These are phyloP conservation scores for Microbotryum silenes-acaulis DNA, from an alignment of 1,284 basidiomycete genomes.

Conservation along the genomic window DNA sequence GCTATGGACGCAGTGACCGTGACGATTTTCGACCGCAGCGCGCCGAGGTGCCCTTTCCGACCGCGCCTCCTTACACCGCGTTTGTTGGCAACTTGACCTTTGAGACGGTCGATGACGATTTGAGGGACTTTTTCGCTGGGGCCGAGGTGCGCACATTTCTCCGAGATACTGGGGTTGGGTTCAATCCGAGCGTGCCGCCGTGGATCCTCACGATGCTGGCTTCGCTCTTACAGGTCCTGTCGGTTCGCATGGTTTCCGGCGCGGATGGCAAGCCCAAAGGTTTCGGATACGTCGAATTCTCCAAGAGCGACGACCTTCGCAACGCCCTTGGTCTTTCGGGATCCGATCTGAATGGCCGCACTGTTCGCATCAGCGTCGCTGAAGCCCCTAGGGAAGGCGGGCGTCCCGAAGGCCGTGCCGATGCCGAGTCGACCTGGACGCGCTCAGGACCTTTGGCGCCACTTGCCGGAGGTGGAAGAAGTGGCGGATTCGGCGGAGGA, in stretches of 20 bases:
- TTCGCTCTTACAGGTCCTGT: slow-evolving; percentile 53
- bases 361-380: slow-evolving; percentile 84
- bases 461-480: slow-evolving; percentile 29
- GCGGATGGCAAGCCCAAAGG: slow-evolving; percentile 84
- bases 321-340: slow-evolving; percentile 61
- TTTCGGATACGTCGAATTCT: slow-evolving; percentile 96
- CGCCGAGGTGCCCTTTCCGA: slow-evolving; percentile 91
- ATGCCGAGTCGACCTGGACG: slow-evolving; percentile 31
- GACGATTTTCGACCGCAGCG: slow-evolving; percentile 50
- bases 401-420: slow-evolving; percentile 24
- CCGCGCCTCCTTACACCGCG: slow-evolving; percentile 87
- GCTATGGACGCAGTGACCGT: slow-evolving; percentile 10
- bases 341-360: slow-evolving; percentile 64
- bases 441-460: slow-evolving; percentile 31
- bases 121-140: slow-evolving; percentile 67
- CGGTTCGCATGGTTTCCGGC: slow-evolving; percentile 86
- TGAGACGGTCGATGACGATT: slow-evolving; percentile 75
- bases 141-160: slow-evolving; percentile 31
- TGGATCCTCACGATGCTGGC: neutral
- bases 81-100: slow-evolving; percentile 94
- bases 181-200: neutral
- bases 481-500: slow-evolving; percentile 39
- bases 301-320: slow-evolving; percentile 71
- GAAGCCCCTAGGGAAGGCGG: slow-evolving; percentile 61
- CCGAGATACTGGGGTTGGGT: too few species aligned